These are phyloP conservation scores for Globisporangium spiculum DNA, from an alignment of 352 stramenopile genomes.

Conservation along the genomic window DNA sequence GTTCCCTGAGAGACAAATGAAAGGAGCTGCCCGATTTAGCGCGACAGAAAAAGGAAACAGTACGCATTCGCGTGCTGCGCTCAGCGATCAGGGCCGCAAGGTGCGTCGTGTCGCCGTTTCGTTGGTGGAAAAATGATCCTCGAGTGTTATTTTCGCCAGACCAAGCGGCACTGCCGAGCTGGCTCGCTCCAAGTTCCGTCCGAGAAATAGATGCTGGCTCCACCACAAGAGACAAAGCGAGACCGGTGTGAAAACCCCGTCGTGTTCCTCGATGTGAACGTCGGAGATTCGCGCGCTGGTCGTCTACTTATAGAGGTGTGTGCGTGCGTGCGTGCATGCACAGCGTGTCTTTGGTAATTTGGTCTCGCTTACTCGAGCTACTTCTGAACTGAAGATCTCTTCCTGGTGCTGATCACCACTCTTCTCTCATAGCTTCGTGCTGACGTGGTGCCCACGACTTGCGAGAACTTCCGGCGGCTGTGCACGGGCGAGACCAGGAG, in stretches of 20 bases:
- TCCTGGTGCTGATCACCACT: background rate
- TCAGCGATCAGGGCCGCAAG: too few relatives aligned
- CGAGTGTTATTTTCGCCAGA: background rate
- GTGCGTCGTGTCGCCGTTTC: too few relatives aligned
- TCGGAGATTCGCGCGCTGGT: conserved; percentile 82
- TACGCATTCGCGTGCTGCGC: too few relatives aligned
- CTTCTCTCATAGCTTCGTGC: conserved; percentile 65
- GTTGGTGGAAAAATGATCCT: too few relatives aligned
- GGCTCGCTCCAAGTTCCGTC: too few relatives aligned
- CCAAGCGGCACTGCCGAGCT: too few relatives aligned
- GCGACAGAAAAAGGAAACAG: too few relatives aligned
- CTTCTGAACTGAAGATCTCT: background rate
- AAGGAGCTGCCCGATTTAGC: too few relatives aligned
- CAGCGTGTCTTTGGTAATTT: background rate
- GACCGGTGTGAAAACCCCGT: conserved; percentile 61
- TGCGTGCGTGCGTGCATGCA: background rate
- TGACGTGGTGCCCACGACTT: conserved; percentile 94
- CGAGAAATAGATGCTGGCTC: conserved; percentile 1
- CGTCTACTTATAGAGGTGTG: conserved; percentile 91
- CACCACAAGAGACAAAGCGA: background rate
- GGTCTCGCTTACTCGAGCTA: too few relatives aligned
- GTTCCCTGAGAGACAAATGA: too few relatives aligned
- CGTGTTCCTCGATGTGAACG: conserved; percentile 96
- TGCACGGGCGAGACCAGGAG: conserved; percentile 91
- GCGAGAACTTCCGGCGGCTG: conserved; percentile 95